phyloP scores from a whole-genome alignment of 345 rosid species.

The Capsella bursapastoris region DNA sequence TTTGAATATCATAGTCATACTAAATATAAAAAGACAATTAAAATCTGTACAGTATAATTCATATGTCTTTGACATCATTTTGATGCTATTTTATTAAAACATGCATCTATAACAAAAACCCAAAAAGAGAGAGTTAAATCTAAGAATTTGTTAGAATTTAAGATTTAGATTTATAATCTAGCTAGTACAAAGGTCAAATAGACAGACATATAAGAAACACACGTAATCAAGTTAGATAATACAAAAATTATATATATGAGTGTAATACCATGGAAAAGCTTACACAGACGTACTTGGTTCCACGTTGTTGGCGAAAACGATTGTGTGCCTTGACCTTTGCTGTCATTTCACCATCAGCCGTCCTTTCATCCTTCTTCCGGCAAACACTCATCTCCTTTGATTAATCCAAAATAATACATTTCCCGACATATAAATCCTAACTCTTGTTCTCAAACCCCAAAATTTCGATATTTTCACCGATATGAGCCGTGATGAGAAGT shows the following conservation, averaged over 20 bases:
- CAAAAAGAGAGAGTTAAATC: too few species aligned
- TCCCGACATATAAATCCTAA: conserved; percentile 25
- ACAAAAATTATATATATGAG: not conserved
- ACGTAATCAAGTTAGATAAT: not conserved
- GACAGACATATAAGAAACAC: not conserved
- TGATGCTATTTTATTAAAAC: not conserved
- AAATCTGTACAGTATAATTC: not conserved
- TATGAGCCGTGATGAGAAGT: conserved; percentile 31
- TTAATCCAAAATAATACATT: not conserved
- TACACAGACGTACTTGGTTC: conserved; percentile 27
- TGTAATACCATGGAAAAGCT: conserved; percentile 9
- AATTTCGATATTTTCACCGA: conserved; percentile 16
- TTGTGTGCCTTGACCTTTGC: conserved; percentile 38
- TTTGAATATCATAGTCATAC: not conserved
- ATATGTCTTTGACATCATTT: not conserved
- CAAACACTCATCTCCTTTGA: conserved; percentile 23
- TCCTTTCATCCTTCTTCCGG: conserved; percentile 32
- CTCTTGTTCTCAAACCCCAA: conserved; percentile 23
- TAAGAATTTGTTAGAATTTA: not conserved
- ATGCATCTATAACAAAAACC: not conserved
- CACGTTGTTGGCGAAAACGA: conserved; percentile 39
- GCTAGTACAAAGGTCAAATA: not conserved
- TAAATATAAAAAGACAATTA: not conserved
- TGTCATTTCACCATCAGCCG: conserved; percentile 39
- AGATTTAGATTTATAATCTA: not conserved